Percentiles rank a stretch among this genome's conserved stretches.
Conservation (phyloP, 495 filamentous ascomycete genomes). For the Clohesyomyces aquaticus region DNA sequence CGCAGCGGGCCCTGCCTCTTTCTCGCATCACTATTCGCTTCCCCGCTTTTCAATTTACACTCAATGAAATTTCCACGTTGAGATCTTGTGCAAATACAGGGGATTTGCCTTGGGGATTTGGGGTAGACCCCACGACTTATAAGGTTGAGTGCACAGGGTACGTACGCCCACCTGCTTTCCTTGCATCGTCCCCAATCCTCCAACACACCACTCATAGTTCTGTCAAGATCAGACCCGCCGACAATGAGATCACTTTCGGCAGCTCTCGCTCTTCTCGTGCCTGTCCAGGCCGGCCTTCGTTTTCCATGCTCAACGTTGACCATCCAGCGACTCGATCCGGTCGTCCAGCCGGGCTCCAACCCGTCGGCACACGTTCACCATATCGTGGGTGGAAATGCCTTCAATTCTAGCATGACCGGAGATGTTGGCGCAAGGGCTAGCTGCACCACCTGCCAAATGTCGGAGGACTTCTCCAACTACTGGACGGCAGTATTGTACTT, state of each 20-base stretch:
- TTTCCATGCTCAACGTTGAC: slow-evolving; percentile 56
- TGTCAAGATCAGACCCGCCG: slow-evolving; percentile 9
- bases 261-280: slow-evolving; percentile 45
- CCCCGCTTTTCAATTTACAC: background rate
- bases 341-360: slow-evolving; percentile 49
- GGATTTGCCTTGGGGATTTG: background rate
- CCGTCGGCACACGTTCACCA: slow-evolving; percentile 55
- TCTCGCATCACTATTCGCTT: slow-evolving; percentile 1
- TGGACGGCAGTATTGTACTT: slow-evolving; percentile 56
- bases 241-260: slow-evolving; percentile 52
- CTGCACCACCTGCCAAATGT: slow-evolving; percentile 50
- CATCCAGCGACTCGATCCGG: slow-evolving; percentile 53
- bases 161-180: background rate
- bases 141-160: slow-evolving; percentile 7
- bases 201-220: background rate
- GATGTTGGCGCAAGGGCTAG: slow-evolving; percentile 50
- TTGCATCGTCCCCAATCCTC: slow-evolving; percentile 1
- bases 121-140: slow-evolving; percentile 11
- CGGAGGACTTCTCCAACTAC: slow-evolving; percentile 52
- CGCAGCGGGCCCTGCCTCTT: slow-evolving; percentile 3
- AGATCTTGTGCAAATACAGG: background rate
- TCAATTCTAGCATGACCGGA: slow-evolving; percentile 54
- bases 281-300: slow-evolving; percentile 51
- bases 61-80: background rate
- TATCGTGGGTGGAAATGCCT: slow-evolving; percentile 56